These are phyloP conservation scores for Naegleria gruberi DNA, from an alignment of 208 protist genomes.

Conservation along the genomic window DNA sequence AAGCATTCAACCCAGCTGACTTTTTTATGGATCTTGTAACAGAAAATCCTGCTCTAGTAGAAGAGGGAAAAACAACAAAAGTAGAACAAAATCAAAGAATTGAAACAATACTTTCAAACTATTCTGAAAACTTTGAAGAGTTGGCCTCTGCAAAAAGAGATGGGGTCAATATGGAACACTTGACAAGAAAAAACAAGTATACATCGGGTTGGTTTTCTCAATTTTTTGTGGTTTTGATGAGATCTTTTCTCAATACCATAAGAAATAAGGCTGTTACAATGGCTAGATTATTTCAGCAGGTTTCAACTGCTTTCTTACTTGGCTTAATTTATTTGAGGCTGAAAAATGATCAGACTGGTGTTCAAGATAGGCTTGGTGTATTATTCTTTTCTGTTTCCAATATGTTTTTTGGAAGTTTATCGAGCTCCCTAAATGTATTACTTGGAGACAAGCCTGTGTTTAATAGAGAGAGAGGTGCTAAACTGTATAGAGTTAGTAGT, in stretches of 20 bases:
- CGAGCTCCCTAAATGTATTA: background rate
- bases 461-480: background rate
- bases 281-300: background rate
- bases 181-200: background rate
- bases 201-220: background rate
- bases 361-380: background rate
- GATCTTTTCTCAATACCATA: background rate
- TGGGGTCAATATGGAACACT: no score
- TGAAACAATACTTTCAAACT: background rate
- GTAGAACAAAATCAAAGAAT: background rate
- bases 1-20: constrained; percentile 39
- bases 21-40: constrained; percentile 27
- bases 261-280: background rate
- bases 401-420: background rate
- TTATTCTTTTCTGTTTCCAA: background rate
- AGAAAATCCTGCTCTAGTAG: background rate
- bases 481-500: background rate
- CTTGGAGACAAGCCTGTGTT: background rate
- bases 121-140: no score
- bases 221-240: background rate
- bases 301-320: background rate
- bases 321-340: constrained; percentile 15
- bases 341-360: background rate
- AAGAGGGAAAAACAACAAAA: background rate
- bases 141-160: no score